A percentile compares a stretch with the other conserved stretches of the same genome.
Evolutionary conservation across 495 filamentous ascomycete species (phyloP).

Genomic region (Trypethelium eluteriae): DNA sequence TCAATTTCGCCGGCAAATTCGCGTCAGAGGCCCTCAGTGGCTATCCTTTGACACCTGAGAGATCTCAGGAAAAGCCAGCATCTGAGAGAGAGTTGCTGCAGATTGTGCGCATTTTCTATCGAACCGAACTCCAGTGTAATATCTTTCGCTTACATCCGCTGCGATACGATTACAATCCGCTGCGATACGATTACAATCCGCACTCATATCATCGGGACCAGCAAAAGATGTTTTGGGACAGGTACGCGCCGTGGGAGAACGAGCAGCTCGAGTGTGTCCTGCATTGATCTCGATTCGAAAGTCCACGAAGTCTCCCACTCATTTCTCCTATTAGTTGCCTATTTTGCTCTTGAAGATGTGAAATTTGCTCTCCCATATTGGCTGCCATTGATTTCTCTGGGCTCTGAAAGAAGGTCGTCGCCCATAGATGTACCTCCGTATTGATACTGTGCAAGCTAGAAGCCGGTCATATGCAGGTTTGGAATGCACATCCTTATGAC

Average conservation of each 20-base stretch:
- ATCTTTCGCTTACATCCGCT: background rate
- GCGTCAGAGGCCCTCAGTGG: background rate
- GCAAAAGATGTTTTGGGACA: background rate
- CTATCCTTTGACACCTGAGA: background rate
- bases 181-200: background rate
- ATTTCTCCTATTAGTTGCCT: background rate
- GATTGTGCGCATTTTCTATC: background rate
- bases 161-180: background rate
- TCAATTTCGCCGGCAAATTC: background rate
- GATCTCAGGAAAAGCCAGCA: background rate
- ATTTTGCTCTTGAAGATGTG: background rate
- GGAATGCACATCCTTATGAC: too few relatives aligned
- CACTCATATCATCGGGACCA: background rate
- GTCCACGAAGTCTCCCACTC: background rate
- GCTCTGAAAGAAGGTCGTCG: too few relatives aligned
- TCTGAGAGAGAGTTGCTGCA: background rate
- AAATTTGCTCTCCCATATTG: too few relatives aligned
- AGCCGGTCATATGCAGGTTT: too few relatives aligned
- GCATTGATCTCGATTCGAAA: background rate
- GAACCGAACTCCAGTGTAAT: background rate
- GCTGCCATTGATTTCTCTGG: too few relatives aligned
- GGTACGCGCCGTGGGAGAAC: background rate
- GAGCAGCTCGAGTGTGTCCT: background rate
- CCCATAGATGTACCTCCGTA: too few relatives aligned
- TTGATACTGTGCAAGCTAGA: too few relatives aligned